Base-by-base conservation (phyloP, 2,329 filamentous ascomycete genomes). In the Didymella lethalis region DNA sequence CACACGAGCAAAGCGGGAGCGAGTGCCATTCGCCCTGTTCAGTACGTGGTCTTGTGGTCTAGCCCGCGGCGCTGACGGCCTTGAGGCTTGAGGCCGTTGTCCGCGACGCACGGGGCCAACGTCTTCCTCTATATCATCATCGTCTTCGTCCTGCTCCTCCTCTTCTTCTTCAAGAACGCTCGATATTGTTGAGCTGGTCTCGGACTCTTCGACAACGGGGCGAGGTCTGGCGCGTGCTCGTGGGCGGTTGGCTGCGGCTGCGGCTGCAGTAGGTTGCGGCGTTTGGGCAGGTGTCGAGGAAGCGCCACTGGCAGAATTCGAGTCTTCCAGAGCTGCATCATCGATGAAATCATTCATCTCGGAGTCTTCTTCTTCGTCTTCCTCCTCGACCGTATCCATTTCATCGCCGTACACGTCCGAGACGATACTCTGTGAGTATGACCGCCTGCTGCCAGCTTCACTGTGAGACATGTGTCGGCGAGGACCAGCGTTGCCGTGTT, bases 341-440 rank as follows among this genome's bases (percentile, higher is more conserved):
- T 78, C 75, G 44, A 80, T 75, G 62, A 80, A 80, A 54, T 75
- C 76, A 53, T 76, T 76, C 77, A 80, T 78, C 7, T 76, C 78
- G 1, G 77, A 78, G 50, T 79, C 75, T 43, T 75, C 65, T 41
- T 64, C 44, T 4, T 80, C 78, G 50, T 79, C 77, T 65, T 79
- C 77, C 57, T 80, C 78, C 52, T 78, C 76, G 28, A 80, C 70
- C 3, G 73, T 78, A 57, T 75, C 76, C 76, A 79, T 79, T 55
- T 79, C 78, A 45, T 78, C 77, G 4, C 72, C 74, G 38, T 73
- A 71, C 46, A 78, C 70, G 61, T 78, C 75, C 16, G 76, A 79
- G 38, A 76, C 70, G 48, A 78, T 70, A 63, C 77, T 80, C 31
- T 77, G 75, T 29, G 69, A 74, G 53, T 79, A 79, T 8, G 76